Percentiles rank a stretch among this genome's conserved stretches.
Conservation (phyloP, 805 yeast genomes). For the Hanseniaspora opuntiae region DNA sequence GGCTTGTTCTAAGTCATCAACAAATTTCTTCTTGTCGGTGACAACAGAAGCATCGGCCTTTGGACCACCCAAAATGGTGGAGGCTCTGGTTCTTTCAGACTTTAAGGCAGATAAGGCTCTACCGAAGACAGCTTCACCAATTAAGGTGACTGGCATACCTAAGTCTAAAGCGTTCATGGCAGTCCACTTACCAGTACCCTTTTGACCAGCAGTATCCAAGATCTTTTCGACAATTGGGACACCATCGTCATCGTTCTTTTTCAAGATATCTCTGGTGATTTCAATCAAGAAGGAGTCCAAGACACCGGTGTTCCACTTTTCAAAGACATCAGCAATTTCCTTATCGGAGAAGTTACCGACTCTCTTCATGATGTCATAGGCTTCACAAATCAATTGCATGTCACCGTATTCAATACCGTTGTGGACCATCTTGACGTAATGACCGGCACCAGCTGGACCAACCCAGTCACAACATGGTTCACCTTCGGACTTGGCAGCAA, state of each 20-base stretch:
- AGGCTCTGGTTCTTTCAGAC: slow-evolving; percentile 78
- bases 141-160: slow-evolving; percentile 95
- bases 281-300: slow-evolving; percentile 93
- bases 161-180: slow-evolving; percentile 94
- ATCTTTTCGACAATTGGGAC: slow-evolving; percentile 92
- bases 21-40: slow-evolving; percentile 68
- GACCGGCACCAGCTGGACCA: slow-evolving; percentile 98
- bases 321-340: slow-evolving; percentile 87
- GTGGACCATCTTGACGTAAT: slow-evolving; percentile 98
- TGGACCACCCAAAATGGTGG: slow-evolving; percentile 72
- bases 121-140: slow-evolving; percentile 96
- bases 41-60: slow-evolving; percentile 39
- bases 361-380: slow-evolving; percentile 90
- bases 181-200: slow-evolving; percentile 99
- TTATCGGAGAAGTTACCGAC: slow-evolving; percentile 78
- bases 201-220: slow-evolving; percentile 94
- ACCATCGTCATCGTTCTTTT: slow-evolving; percentile 79
- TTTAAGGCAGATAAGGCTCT: slow-evolving; percentile 91
- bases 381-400: slow-evolving; percentile 97
- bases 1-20: slow-evolving; percentile 94
- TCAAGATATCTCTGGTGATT: slow-evolving; percentile 88
- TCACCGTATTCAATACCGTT: slow-evolving; percentile 99
- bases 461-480: slow-evolving; percentile 99
- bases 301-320: slow-evolving; percentile 93
- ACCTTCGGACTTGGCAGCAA: slow-evolving; percentile 91